Evolutionary conservation across 1,139 yeast species (phyloP).

Genomic region (Hemisphaericaspora xylofermentans): DNA sequence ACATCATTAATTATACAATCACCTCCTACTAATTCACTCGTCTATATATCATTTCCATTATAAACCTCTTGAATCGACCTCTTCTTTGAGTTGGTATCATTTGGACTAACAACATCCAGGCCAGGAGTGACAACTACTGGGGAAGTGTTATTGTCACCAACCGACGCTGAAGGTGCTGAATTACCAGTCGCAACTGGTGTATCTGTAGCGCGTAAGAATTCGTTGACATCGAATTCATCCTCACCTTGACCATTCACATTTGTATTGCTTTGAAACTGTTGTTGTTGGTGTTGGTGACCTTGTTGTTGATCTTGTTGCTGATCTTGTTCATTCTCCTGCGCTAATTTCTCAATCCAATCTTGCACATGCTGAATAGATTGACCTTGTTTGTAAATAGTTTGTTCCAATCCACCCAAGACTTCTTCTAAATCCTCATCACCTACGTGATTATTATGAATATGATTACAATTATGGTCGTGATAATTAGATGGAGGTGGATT

Average conservation of each 20-base stretch:
- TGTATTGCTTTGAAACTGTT: background rate
- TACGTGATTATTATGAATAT: background rate
- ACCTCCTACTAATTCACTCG: background rate
- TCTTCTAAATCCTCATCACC: conserved; percentile 13
- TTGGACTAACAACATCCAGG: conserved; percentile 4
- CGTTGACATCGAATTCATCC: conserved; percentile 41
- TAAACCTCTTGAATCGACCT: conserved; percentile 21
- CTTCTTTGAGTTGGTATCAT: conserved; percentile 11
- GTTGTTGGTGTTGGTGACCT: background rate
- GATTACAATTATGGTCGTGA: conserved; percentile 4
- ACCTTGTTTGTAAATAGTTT: conserved; percentile 49
- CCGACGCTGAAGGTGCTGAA: background rate
- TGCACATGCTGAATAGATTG: conserved; percentile 57
- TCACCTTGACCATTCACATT: conserved; percentile 17
- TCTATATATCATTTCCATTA: conserved; percentile 16
- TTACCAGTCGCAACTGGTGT: conserved; percentile 11
- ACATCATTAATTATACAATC: background rate
- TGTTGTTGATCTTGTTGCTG: background rate
- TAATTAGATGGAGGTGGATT: conserved; percentile 12
- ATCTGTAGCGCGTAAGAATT: conserved; percentile 26
- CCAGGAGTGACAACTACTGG: conserved; percentile 13
- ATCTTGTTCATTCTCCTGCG: conserved; percentile 22
- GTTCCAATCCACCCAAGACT: conserved; percentile 38
- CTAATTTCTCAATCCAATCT: conserved; percentile 54
- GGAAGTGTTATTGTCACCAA: conserved; percentile 12